Evolutionary conservation across 2,329 filamentous ascomycete genomes (phyloP).

Genomic region (Exophiala sideris): DNA sequence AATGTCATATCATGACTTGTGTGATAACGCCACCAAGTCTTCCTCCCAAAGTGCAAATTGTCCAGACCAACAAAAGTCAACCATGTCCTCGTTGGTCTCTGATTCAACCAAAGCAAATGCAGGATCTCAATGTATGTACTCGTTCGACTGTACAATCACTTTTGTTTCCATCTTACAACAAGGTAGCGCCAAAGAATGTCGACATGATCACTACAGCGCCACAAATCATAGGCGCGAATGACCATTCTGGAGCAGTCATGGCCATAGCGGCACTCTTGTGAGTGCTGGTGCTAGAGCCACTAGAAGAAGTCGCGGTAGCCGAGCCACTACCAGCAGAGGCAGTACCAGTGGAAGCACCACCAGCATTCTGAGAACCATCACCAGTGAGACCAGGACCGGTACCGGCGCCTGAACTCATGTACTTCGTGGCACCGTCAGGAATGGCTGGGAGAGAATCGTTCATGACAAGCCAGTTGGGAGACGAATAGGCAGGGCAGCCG

Average conservation of each 20-base stretch:
- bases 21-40: constrained; percentile 6
- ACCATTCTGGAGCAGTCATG: constrained; percentile 45
- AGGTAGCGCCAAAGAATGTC: constrained; percentile 52
- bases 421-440: constrained; percentile 53
- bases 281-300: constrained; percentile 30
- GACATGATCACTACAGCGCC: constrained; percentile 51
- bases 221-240: constrained; percentile 51
- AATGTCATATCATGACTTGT: constrained; percentile 14
- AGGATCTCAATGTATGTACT: constrained; percentile 2
- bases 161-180: constrained; percentile 34
- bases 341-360: constrained; percentile 47
- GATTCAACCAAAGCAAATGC: neutral
- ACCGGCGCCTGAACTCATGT: constrained; percentile 58
- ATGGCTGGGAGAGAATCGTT: constrained; percentile 54
- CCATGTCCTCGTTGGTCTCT: neutral
- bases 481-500: constrained; percentile 52
- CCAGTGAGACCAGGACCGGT: constrained; percentile 55
- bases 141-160: constrained; percentile 2
- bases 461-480: constrained; percentile 56
- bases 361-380: constrained; percentile 54
- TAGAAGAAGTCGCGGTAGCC: constrained; percentile 31
- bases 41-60: neutral
- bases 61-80: constrained; percentile 10
- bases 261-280: constrained; percentile 29
- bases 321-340: constrained; percentile 50